A percentile compares a stretch with the other conserved stretches of the same genome.
Evolutionary conservation across 176 grass and related monocot genomes (phyloP).

Genomic region (Eleusine indica): DNA sequence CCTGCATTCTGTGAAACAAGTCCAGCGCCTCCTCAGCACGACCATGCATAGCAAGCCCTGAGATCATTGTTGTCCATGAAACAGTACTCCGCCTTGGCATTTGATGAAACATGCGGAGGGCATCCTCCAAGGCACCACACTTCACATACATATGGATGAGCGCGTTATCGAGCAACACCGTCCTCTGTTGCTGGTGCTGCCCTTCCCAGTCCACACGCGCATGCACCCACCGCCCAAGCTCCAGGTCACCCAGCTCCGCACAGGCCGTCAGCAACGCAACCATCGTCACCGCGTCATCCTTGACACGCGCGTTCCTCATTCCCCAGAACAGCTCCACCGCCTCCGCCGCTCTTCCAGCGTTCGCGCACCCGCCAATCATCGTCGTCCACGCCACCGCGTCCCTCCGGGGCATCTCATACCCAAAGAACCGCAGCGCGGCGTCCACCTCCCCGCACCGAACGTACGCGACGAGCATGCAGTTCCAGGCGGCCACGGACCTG

Average conservation of each 20-base stretch:
- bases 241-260: constrained; percentile 48
- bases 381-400: constrained; percentile 66
- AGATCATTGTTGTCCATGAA: constrained; percentile 82
- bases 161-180: constrained; percentile 56
- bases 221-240: constrained; percentile 71
- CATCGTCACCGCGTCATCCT: constrained; percentile 55
- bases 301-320: constrained; percentile 54
- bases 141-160: constrained; percentile 69
- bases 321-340: constrained; percentile 55
- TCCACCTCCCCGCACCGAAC: constrained; percentile 38
- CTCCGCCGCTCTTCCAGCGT: constrained; percentile 37
- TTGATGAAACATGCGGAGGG: constrained; percentile 45
- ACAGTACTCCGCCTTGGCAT: constrained; percentile 61
- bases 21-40: constrained; percentile 50
- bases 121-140: constrained; percentile 60
- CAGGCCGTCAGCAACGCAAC: constrained; percentile 57
- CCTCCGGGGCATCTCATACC: constrained; percentile 46
- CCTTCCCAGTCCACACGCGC: constrained; percentile 20
- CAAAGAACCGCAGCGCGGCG: constrained; percentile 45
- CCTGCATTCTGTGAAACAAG: constrained; percentile 57
- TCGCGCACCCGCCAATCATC: constrained; percentile 55
- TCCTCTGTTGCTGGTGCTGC: neutral
- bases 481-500: constrained; percentile 46
- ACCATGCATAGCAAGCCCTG: constrained; percentile 58
- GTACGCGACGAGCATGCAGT: constrained; percentile 66